phyloP scores from a whole-genome alignment of 169 alveolate genomes.

The Cryptosporidium ubiquitum region DNA sequence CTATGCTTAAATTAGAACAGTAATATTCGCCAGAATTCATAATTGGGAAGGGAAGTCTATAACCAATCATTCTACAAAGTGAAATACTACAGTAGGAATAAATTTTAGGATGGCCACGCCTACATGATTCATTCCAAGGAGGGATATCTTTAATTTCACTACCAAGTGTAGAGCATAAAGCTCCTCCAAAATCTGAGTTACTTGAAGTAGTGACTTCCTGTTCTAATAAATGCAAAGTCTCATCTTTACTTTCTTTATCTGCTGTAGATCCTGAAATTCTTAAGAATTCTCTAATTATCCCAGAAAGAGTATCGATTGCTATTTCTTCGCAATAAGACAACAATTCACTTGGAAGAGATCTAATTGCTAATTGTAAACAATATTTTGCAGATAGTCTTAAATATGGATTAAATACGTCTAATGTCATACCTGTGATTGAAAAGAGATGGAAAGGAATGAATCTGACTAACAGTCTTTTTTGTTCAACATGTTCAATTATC shows the following conservation, averaged over 20 bases:
- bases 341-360: slow-evolving; percentile 65
- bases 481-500: slow-evolving; percentile 45
- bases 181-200: not conserved
- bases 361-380: slow-evolving; percentile 61
- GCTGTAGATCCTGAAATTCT: not conserved
- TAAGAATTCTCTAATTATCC: slow-evolving; percentile 12
- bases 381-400: slow-evolving; percentile 62
- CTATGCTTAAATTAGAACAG: slow-evolving; percentile 56
- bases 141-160: slow-evolving; percentile 51
- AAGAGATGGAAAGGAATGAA: slow-evolving; percentile 63
- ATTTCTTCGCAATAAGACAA: slow-evolving; percentile 66
- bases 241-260: not conserved
- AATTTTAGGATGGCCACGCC: slow-evolving; percentile 62
- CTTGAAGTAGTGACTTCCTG: slow-evolving; percentile 18
- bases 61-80: slow-evolving; percentile 68
- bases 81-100: slow-evolving; percentile 69
- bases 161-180: not conserved
- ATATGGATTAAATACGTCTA: slow-evolving; percentile 67
- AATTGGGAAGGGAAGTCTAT: slow-evolving; percentile 67
- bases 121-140: slow-evolving; percentile 74
- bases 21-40: slow-evolving; percentile 71
- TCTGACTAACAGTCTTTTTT: slow-evolving; percentile 11
- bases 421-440: slow-evolving; percentile 67
- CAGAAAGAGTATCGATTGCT: slow-evolving; percentile 68
- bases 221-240: not conserved